A percentile compares a stretch with the other conserved stretches of the same genome.
Evolutionary conservation across 306 rosid species (phyloP).

Genomic region (Inga laurina): DNA sequence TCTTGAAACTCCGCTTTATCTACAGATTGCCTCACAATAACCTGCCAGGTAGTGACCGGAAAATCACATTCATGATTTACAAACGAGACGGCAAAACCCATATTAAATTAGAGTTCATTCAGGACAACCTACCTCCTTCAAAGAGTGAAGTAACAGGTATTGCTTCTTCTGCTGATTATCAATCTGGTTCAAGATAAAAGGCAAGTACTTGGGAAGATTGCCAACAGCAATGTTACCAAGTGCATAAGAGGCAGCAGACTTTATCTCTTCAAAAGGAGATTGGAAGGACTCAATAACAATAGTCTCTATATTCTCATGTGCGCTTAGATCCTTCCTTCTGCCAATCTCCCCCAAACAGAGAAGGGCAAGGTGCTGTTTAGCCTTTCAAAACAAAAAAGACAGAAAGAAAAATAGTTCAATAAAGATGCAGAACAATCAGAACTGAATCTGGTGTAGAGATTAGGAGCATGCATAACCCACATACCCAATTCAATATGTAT

Average conservation of each 20-base stretch:
- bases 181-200: slow-evolving; percentile 96
- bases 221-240: slow-evolving; percentile 99
- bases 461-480: background rate
- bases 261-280: slow-evolving; percentile 98
- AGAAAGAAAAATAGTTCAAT: background rate
- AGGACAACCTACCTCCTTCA: slow-evolving; percentile 77
- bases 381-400: slow-evolving; percentile 47
- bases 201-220: slow-evolving; percentile 92
- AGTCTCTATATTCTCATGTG: slow-evolving; percentile 84
- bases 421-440: slow-evolving; percentile 15
- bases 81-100: slow-evolving; percentile 4
- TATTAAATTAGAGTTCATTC: slow-evolving; percentile 24
- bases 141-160: slow-evolving; percentile 95
- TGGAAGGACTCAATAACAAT: slow-evolving; percentile 97
- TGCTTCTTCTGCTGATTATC: slow-evolving; percentile 99
- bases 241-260: slow-evolving; percentile 99
- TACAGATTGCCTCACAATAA: slow-evolving; percentile 93
- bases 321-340: slow-evolving; percentile 92
- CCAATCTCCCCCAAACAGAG: slow-evolving; percentile 98
- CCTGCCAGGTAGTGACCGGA: slow-evolving; percentile 50
- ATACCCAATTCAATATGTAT: background rate
- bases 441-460: background rate
- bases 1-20: slow-evolving; percentile 96
- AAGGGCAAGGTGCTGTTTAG: slow-evolving; percentile 96
- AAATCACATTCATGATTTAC: slow-evolving; percentile 20